Percentiles rank a stretch among this genome's conserved stretches.
These are phyloP conservation scores for Selaginella tamariscina DNA, from an alignment of 75 land plant genomes.

Conservation along the genomic window DNA sequence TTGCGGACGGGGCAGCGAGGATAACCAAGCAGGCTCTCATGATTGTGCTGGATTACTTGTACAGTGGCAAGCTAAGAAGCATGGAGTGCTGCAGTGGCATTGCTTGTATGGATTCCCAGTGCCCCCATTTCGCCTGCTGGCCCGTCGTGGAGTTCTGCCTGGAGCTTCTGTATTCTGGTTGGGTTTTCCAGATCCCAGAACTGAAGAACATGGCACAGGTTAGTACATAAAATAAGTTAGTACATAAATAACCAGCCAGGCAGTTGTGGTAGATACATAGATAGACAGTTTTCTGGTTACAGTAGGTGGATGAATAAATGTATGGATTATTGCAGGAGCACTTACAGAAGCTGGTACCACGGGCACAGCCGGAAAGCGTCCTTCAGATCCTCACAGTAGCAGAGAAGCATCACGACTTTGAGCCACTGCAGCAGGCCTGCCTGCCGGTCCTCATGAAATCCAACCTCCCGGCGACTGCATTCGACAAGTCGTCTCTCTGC, in stretches of 20 bases:
- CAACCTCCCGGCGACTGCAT: slow-evolving; percentile 34
- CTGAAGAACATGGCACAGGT: slow-evolving; percentile 31
- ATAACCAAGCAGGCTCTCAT: slow-evolving; percentile 57
- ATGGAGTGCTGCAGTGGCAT: slow-evolving; percentile 26
- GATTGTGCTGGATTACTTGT: slow-evolving; percentile 54
- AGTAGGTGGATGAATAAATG: too few species aligned
- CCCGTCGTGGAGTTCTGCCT: slow-evolving; percentile 54
- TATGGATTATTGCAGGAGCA: slow-evolving; percentile 89
- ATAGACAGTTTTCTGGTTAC: too few species aligned
- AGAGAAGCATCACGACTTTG: slow-evolving; percentile 29
- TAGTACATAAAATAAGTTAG: too few species aligned
- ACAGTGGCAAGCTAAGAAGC: slow-evolving; percentile 44
- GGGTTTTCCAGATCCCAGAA: slow-evolving; percentile 46
- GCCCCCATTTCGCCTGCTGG: slow-evolving; percentile 57
- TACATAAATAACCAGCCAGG: too few species aligned
- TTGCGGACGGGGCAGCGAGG: slow-evolving; percentile 24
- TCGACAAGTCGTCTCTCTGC: slow-evolving; percentile 60
- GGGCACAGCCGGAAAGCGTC: slow-evolving; percentile 57
- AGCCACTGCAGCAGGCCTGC: slow-evolving; percentile 30
- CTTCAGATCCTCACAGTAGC: slow-evolving; percentile 42
- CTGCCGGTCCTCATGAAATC: slow-evolving; percentile 46
- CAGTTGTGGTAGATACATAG: too few species aligned
- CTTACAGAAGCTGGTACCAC: slow-evolving; percentile 45
- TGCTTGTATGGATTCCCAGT: slow-evolving; percentile 43
- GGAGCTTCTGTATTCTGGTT: slow-evolving; percentile 58